Evolutionary conservation across 2,329 filamentous ascomycete genomes (phyloP).

Genomic region (Aspergillus amoenus): DNA sequence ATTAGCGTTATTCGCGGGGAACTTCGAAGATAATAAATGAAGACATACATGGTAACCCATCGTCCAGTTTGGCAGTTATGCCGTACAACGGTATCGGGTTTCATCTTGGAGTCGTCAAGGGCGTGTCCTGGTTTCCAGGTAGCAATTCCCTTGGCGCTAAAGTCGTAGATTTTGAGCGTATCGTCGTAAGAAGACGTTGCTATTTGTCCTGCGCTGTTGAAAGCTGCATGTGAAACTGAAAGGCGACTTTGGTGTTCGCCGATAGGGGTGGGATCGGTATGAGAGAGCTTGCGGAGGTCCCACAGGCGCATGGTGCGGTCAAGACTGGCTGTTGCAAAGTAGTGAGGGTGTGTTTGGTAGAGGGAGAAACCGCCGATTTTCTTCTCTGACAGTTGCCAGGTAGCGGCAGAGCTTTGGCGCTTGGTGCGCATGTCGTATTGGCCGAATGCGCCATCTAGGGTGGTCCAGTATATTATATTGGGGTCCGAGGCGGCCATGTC

Average conservation of each 20-base stretch:
- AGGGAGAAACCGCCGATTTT: conserved; percentile 95
- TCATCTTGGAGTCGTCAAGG: conserved; percentile 63
- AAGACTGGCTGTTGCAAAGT: conserved; percentile 83
- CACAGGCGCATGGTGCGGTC: conserved; percentile 89
- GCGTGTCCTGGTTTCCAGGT: conserved; percentile 61
- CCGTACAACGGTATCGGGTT: conserved; percentile 65
- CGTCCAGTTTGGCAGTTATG: conserved; percentile 97
- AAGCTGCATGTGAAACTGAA: conserved; percentile 89
- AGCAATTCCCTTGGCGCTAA: conserved; percentile 56
- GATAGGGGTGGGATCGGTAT: conserved; percentile 65
- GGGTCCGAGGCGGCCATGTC: conserved; percentile 72
- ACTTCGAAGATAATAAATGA: background rate
- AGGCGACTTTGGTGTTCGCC: conserved; percentile 80
- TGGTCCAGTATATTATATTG: conserved; percentile 81
- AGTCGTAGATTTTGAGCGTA: conserved; percentile 87
- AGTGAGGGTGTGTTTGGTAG: conserved; percentile 75
- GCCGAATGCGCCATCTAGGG: conserved; percentile 76
- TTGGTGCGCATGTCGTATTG: conserved; percentile 72
- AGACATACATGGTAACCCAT: conserved; percentile 78
- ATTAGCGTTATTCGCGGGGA: background rate
- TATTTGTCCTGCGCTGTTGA: conserved; percentile 79
- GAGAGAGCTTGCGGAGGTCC: conserved; percentile 77
- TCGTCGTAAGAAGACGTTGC: conserved; percentile 95
- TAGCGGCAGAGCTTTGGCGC: conserved; percentile 55
- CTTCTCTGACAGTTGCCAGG: conserved; percentile 79